Evolutionary conservation across 345 rosid genomes (phyloP).

Genomic region (Aurinia saxatilis): DNA sequence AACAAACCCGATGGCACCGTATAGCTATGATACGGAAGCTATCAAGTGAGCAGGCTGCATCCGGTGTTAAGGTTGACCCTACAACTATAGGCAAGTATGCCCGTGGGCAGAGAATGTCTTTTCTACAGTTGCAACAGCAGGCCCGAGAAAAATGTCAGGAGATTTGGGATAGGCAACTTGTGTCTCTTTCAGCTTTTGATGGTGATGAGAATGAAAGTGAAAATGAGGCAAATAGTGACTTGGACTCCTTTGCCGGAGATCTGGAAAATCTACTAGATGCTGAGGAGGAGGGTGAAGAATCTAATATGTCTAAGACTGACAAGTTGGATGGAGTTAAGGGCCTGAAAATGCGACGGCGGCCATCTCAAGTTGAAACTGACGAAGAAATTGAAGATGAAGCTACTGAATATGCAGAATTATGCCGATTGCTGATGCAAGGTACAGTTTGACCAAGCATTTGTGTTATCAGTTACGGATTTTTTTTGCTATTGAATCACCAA

Average conservation of each 20-base stretch:
- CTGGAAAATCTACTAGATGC: constrained; percentile 97
- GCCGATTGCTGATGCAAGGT: constrained; percentile 97
- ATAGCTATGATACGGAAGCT: constrained; percentile 98
- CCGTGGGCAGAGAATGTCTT: constrained; percentile 98
- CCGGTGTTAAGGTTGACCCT: constrained; percentile 94
- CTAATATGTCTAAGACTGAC: constrained; percentile 51
- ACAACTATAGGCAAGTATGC: constrained; percentile 94
- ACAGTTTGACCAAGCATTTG: constrained; percentile 25
- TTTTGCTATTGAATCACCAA: constrained; percentile 4
- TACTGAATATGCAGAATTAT: constrained; percentile 84
- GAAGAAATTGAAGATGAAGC: constrained; percentile 97
- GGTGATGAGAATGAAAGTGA: constrained; percentile 87
- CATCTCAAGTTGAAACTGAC: constrained; percentile 69
- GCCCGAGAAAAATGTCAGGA: constrained; percentile 99
- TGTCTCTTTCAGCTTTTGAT: constrained; percentile 72
- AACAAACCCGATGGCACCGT: constrained; percentile 97
- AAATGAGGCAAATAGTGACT: constrained; percentile 89
- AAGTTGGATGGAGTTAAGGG: constrained; percentile 82
- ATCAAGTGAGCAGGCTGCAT: constrained; percentile 96
- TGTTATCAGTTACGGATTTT: not conserved
- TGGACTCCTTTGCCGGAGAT: constrained; percentile 98
- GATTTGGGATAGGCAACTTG: constrained; percentile 95
- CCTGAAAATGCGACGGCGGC: constrained; percentile 82
- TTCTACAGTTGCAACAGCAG: constrained; percentile 96
- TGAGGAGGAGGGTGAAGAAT: constrained; percentile 82